Conservation (phyloP, 495 filamentous ascomycete genomes). For the Trichoderma orchidacearum region DNA sequence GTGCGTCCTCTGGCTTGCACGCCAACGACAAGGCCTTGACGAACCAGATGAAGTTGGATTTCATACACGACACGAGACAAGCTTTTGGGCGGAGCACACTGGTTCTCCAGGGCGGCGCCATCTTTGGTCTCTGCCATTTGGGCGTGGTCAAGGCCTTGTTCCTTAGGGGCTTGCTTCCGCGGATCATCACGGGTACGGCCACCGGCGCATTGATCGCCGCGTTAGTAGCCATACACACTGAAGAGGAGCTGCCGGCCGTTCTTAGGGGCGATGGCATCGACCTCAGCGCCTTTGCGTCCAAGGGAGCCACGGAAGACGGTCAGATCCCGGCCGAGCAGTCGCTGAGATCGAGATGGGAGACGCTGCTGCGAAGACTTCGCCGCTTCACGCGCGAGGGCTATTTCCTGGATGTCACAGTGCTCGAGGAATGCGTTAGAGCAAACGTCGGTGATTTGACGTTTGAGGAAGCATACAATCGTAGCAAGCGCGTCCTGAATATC, state of each 20-base stretch:
- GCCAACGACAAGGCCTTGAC: conserved; percentile 33
- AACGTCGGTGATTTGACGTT: conserved; percentile 89
- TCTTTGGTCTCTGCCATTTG: conserved; percentile 84
- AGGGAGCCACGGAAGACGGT: conserved; percentile 7
- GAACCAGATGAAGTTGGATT: conserved; percentile 73
- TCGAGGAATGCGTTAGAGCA: conserved; percentile 73
- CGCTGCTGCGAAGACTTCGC: conserved; percentile 43
- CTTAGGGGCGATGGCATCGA: conserved; percentile 71
- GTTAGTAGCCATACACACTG: conserved; percentile 76
- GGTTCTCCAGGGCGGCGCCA: conserved; percentile 80
- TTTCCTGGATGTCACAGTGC: conserved; percentile 66
- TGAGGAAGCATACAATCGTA: conserved; percentile 79
- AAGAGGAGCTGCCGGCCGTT: conserved; percentile 69
- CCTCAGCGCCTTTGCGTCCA: conserved; percentile 58
- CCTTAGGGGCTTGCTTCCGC: conserved; percentile 66
- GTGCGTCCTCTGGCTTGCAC: conserved; percentile 16
- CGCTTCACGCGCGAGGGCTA: conserved; percentile 64
- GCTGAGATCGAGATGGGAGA: conserved; percentile 34
- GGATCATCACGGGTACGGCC: conserved; percentile 84
- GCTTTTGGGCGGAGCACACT: conserved; percentile 80
- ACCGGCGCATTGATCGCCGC: conserved; percentile 87
- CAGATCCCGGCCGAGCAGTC: conserved; percentile 9
- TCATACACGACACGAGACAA: conserved; percentile 80
- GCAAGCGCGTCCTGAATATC: conserved; percentile 83
- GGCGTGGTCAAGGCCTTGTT: conserved; percentile 86